These are phyloP conservation scores for Waitea zeae DNA, from an alignment of 1,284 basidiomycete genomes.

Conservation along the genomic window DNA sequence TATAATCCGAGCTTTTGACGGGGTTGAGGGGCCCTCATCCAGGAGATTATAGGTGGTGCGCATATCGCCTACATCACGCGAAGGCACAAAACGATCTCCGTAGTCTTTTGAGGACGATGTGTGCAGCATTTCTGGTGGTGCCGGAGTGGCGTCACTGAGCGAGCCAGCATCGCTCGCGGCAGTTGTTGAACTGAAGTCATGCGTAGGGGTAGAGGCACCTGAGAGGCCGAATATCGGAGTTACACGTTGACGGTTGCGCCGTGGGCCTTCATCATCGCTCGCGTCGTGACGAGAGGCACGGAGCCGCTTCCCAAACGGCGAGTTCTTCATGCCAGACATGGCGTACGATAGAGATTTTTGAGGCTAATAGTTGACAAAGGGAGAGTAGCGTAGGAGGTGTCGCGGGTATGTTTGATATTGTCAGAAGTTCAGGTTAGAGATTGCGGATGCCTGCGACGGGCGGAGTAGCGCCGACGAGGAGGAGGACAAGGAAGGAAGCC, in stretches of 20 bases:
- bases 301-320: conserved; percentile 62
- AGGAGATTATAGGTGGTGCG: conserved; percentile 61
- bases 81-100: conserved; percentile 65
- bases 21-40: conserved; percentile 52
- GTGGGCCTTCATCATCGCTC: conserved; percentile 30
- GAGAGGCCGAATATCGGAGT: conserved; percentile 33
- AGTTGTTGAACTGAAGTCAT: conserved; percentile 33
- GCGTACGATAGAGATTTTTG: no score
- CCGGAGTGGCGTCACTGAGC: background rate
- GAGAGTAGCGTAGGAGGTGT: no score
- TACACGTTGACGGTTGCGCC: conserved; percentile 31
- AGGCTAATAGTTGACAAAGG: no score
- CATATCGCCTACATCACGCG: conserved; percentile 53
- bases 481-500: no score
- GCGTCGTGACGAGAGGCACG: conserved; percentile 40
- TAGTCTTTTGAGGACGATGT: conserved; percentile 30
- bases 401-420: no score
- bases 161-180: conserved; percentile 22
- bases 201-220: conserved; percentile 21
- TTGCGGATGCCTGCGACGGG: no score
- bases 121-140: conserved; percentile 1
- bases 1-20: conserved; percentile 52
- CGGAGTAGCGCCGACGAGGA: no score
- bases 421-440: no score
- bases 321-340: conserved; percentile 65